Conservation (phyloP, 345 rosid species). For the Leavenworthia alabamica region DNA sequence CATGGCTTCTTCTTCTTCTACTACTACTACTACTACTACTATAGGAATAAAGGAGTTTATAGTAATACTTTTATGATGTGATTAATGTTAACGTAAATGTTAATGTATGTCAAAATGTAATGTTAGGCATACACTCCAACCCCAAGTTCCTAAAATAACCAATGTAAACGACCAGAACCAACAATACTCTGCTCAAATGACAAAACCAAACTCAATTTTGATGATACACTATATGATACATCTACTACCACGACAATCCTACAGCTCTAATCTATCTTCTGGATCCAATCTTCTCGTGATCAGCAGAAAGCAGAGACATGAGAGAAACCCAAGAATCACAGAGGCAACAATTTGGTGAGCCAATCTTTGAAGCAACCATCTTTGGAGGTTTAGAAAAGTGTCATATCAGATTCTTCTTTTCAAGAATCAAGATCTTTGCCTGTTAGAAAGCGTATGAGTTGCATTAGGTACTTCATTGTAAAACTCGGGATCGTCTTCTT, state of each 20-base stretch:
- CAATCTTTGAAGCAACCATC: constrained; percentile 13
- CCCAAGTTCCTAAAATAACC: background rate
- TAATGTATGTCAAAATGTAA: background rate
- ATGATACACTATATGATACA: background rate
- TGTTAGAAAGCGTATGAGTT: constrained; percentile 31
- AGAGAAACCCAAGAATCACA: background rate
- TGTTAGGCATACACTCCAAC: background rate
- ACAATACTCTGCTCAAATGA: background rate
- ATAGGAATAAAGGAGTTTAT: background rate
- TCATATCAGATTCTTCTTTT: constrained; percentile 3
- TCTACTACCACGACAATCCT: background rate
- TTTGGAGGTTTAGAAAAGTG: background rate
- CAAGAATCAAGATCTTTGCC: constrained; percentile 40
- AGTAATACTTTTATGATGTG: background rate
- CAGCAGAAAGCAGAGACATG: constrained; percentile 3
- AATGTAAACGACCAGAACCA: background rate
- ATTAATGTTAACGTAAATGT: background rate
- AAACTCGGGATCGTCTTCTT: constrained; percentile 69
- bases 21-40: background rate
- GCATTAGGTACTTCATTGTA: constrained; percentile 42
- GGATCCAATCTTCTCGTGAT: constrained; percentile 3
- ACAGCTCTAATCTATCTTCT: background rate
- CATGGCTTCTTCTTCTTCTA: background rate
- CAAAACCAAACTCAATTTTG: background rate
- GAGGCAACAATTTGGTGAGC: constrained; percentile 3